Conservation (phyloP, 1,139 yeast species). For the Kluyveromyces sp. region DNA sequence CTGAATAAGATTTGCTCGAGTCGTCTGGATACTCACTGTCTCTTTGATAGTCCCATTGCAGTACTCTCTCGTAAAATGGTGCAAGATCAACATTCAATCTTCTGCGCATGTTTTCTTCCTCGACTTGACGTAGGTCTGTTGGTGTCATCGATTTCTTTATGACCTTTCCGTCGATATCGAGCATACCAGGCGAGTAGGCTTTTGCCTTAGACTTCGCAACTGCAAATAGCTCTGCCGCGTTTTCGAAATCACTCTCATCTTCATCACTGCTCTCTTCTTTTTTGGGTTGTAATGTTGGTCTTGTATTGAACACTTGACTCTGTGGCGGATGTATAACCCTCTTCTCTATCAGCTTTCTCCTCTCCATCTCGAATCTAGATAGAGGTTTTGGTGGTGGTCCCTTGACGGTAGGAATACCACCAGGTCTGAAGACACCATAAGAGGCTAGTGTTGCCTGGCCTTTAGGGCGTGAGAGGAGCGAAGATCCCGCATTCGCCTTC, state of each 20-base stretch:
- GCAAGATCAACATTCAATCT: slow-evolving; percentile 72
- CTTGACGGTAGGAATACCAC: slow-evolving; percentile 30
- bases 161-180: slow-evolving; percentile 30
- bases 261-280: slow-evolving; percentile 28
- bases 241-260: slow-evolving; percentile 33
- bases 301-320: slow-evolving; percentile 72
- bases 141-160: slow-evolving; percentile 19
- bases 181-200: slow-evolving; percentile 27
- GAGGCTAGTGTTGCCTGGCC: slow-evolving; percentile 46
- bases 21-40: slow-evolving; percentile 51
- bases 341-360: slow-evolving; percentile 30
- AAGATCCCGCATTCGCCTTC: slow-evolving; percentile 23
- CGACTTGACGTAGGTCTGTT: slow-evolving; percentile 44
- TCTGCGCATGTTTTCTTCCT: slow-evolving; percentile 71
- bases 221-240: slow-evolving; percentile 34
- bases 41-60: slow-evolving; percentile 71
- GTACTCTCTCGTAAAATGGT: slow-evolving; percentile 62
- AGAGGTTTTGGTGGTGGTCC: slow-evolving; percentile 36
- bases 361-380: slow-evolving; percentile 34
- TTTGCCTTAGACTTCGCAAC: slow-evolving; percentile 25
- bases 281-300: slow-evolving; percentile 18
- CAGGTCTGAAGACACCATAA: slow-evolving; percentile 35
- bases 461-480: slow-evolving; percentile 27
- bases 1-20: slow-evolving; percentile 34
- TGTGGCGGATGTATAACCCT: slow-evolving; percentile 55